Percentiles rank a stretch among this genome's conserved stretches.
Conservation (phyloP, 257 asterid genomes). For the Solanum stenotomum region DNA sequence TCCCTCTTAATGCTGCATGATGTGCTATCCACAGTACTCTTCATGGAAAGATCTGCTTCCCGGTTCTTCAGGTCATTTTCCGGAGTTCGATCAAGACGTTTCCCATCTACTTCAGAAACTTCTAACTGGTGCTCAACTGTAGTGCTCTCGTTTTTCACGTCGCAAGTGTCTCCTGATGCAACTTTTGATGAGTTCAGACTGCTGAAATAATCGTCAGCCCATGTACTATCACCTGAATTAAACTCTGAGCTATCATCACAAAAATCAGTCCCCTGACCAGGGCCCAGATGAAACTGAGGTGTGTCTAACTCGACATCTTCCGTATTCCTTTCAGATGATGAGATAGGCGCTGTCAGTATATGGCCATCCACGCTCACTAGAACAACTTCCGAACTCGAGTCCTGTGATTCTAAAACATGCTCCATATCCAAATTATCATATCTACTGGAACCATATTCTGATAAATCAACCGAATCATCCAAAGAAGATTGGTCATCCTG, state of each 20-base stretch:
- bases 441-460: slow-evolving; percentile 55
- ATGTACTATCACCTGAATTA: slow-evolving; percentile 33
- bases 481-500: slow-evolving; percentile 62
- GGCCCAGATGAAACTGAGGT: slow-evolving; percentile 72
- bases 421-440: slow-evolving; percentile 54
- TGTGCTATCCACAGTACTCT: slow-evolving; percentile 15
- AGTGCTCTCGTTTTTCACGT: slow-evolving; percentile 4
- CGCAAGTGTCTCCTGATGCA: slow-evolving; percentile 8
- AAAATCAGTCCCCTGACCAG: slow-evolving; percentile 47
- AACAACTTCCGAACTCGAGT: slow-evolving; percentile 69
- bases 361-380: slow-evolving; percentile 92
- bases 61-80: slow-evolving; percentile 19
- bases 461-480: slow-evolving; percentile 48
- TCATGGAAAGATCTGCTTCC: slow-evolving; percentile 8
- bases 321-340: slow-evolving; percentile 40
- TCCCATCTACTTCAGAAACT: slow-evolving; percentile 22
- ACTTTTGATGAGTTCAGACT: slow-evolving; percentile 22
- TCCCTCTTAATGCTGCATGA: slow-evolving; percentile 23
- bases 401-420: slow-evolving; percentile 49
- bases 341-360: slow-evolving; percentile 79
- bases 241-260: slow-evolving; percentile 18
- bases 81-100: slow-evolving; percentile 10
- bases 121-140: slow-evolving; percentile 19
- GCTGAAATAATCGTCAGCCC: slow-evolving; percentile 39
- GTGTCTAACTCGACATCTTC: slow-evolving; percentile 52